These are phyloP conservation scores for Fusarium goolgardi DNA, from an alignment of 2,329 filamentous ascomycete species.

Conservation along the genomic window DNA sequence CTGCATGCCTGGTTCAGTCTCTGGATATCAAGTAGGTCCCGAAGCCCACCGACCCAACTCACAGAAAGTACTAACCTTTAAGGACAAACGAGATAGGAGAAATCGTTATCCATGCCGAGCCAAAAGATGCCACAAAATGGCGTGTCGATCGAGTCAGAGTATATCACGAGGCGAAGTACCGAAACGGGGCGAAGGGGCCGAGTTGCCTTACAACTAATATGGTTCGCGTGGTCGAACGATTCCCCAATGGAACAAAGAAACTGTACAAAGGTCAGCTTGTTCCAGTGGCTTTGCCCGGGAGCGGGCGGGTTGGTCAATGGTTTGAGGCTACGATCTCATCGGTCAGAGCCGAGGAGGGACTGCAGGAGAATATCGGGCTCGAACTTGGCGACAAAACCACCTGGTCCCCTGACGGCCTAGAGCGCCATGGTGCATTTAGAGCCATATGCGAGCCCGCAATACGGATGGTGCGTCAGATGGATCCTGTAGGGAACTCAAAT, in stretches of 20 bases:
- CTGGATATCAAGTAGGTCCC: conserved; percentile 44
- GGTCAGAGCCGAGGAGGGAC: conserved; percentile 16
- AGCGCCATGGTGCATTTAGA: conserved; percentile 39
- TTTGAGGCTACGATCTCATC: conserved; percentile 49
- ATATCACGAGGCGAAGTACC: conserved; percentile 43
- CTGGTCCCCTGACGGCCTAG: conserved; percentile 45
- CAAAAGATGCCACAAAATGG: conserved; percentile 10
- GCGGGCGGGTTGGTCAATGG: conserved; percentile 39
- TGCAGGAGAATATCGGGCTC: conserved; percentile 46
- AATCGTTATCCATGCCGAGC: conserved; percentile 31
- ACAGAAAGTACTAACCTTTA: conserved; percentile 12
- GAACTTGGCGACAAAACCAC: conserved; percentile 43
- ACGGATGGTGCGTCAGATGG: conserved; percentile 50
- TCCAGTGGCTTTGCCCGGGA: conserved; percentile 7
- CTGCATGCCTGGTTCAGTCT: conserved; percentile 38
- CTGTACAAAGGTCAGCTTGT: conserved; percentile 27
- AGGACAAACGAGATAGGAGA: conserved; percentile 35
- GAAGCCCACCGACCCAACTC: neutral
- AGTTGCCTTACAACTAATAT: conserved; percentile 44
- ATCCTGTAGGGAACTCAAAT: conserved; percentile 48
- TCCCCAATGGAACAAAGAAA: neutral
- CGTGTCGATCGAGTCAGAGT: conserved; percentile 35
- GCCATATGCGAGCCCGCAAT: conserved; percentile 48
- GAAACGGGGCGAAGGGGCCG: neutral
- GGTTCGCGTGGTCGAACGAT: conserved; percentile 35